Evolutionary conservation across 2,329 filamentous ascomycete species (phyloP), one percentile per base, ranked within the genome.

Genomic region (Aspergillus neoniger): DNA sequence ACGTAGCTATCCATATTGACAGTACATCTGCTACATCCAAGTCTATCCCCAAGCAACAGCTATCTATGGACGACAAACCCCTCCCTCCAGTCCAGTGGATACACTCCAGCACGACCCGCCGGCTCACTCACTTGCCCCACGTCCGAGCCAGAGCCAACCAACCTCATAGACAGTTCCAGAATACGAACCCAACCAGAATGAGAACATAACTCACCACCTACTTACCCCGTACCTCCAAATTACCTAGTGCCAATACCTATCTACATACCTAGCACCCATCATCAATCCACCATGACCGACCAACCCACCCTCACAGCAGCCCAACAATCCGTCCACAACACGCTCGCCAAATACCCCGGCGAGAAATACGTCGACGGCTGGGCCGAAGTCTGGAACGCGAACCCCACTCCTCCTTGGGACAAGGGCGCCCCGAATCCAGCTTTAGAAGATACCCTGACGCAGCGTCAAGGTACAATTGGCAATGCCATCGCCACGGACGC

Each of bases 401-500:
- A 76, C 23, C 74, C 79, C 38, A 80, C 81, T 66, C 76, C 86
- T 10, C 85, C 85, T 0, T 88, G 85, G 85, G 86, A 88, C 67
- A 78, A 81, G 14, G 81, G 82, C 23, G 72, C 76, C 50, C 81
- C 84, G 17, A 85, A 83, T 57, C 84, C 85, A 4, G 86, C 86
- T 0, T 73, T 88, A 32, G 79, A 81, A 36, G 85, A 88, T 64
- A 71, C 81, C 1, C 74, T 88, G 41, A 67, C 74, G 14, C 70
- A 78, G 61, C 69, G 73, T 3, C 65, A 63, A 5, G 69, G 73
- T n/a, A 69, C 77, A 4, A 66, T 83, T 44, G 78, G 78, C 9
- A 67, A 65, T 1, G 66, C 73, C 6, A 62, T 75, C 63, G 52
- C 74, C 5, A 55, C 60, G 17, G 60, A 67, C 43, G 64, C 60